Evolutionary conservation across 768 basidiomycete species (phyloP).

Genomic region (Russula foetens): DNA sequence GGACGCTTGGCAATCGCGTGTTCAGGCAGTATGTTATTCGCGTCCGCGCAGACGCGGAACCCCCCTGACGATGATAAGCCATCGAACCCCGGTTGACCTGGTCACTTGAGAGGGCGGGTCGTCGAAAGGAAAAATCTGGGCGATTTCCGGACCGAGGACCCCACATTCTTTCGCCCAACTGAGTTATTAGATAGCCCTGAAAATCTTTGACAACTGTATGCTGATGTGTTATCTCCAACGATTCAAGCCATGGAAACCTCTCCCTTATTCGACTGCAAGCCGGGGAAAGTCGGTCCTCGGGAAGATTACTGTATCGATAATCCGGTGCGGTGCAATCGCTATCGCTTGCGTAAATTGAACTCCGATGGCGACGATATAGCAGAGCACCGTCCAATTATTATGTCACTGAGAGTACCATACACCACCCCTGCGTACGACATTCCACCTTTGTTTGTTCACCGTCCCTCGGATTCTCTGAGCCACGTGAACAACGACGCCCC

Average conservation of each 20-base stretch:
- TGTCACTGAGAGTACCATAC: background rate
- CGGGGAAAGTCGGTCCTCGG: background rate
- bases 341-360: background rate
- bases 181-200: background rate
- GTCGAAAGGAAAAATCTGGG: too few species aligned
- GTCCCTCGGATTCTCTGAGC: background rate
- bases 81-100: background rate
- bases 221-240: too few species aligned
- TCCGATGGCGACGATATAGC: background rate
- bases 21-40: too few species aligned
- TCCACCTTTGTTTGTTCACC: background rate
- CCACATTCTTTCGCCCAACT: background rate
- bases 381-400: conserved; percentile 1
- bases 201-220: too few species aligned
- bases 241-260: background rate
- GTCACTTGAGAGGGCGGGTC: background rate
- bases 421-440: background rate
- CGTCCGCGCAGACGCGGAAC: background rate
- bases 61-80: background rate
- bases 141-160: background rate
- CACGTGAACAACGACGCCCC: background rate
- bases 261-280: background rate
- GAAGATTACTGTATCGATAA: background rate
- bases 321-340: background rate
- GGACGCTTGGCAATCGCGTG: background rate